phyloP scores from a whole-genome alignment of 2,329 filamentous ascomycete genomes.

The Beauveria scarabaeidicola region DNA sequence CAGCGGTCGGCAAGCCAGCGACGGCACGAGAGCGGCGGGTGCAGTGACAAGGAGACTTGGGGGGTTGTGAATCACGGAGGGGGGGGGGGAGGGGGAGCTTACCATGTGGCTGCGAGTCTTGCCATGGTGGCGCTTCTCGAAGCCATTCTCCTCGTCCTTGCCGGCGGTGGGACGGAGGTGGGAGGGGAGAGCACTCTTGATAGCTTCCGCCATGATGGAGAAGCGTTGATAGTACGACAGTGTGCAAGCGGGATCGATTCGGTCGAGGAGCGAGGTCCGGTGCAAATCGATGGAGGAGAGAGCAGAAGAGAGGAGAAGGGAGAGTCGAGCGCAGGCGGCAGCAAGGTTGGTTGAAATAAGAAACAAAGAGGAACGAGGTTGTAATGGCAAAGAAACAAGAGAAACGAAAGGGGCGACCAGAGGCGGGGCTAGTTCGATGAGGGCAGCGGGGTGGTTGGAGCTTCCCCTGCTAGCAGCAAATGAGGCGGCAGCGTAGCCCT shows the following conservation, averaged over 20 bases:
- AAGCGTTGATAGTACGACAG: conserved; percentile 12
- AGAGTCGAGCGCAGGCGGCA: neutral
- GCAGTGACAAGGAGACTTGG: neutral
- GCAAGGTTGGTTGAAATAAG: conserved; percentile 3
- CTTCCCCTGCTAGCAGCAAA: conserved; percentile 6
- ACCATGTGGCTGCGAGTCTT: conserved; percentile 83
- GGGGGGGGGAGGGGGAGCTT: conserved; percentile 32
- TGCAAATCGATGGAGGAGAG: neutral
- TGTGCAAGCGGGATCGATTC: conserved; percentile 10
- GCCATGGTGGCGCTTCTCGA: conserved; percentile 64
- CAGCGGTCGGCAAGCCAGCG: neutral
- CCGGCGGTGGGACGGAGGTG: conserved; percentile 63
- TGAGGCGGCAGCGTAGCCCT: conserved; percentile 9
- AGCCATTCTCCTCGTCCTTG: conserved; percentile 31
- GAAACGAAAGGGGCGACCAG: conserved; percentile 8
- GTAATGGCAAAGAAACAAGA: neutral
- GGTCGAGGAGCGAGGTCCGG: conserved; percentile 5
- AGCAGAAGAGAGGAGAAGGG: neutral
- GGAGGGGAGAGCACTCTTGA: conserved; percentile 70
- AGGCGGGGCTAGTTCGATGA: conserved; percentile 10
- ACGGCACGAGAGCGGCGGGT: neutral
- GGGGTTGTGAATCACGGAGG: neutral
- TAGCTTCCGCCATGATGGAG: conserved; percentile 56
- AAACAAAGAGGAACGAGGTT: neutral
- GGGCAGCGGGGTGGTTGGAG: conserved; percentile 10